phyloP scores from a whole-genome alignment of 495 filamentous ascomycete genomes.

The Aspergillus leporis region DNA sequence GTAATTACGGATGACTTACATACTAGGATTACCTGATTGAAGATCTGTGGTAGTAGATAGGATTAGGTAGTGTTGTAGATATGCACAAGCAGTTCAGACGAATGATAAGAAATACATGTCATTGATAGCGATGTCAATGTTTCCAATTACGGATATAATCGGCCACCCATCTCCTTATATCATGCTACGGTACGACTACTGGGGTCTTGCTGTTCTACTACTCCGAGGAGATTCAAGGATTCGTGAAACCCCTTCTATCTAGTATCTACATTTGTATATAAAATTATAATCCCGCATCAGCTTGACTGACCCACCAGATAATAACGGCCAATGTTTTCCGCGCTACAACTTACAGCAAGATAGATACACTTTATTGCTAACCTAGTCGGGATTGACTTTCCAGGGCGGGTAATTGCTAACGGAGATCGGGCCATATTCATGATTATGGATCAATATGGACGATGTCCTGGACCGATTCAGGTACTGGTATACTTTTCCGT shows the following conservation, averaged over 20 bases:
- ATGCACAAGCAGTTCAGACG: no score
- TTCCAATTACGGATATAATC: no score
- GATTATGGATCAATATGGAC: not conserved
- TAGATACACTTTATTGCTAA: not conserved
- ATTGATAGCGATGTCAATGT: no score
- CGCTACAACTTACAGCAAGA: not conserved
- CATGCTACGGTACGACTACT: not conserved
- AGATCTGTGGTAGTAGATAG: no score
- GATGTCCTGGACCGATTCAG: not conserved
- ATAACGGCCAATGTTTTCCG: not conserved
- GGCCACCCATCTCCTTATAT: not conserved
- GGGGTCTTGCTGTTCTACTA: not conserved
- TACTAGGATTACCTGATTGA: not conserved
- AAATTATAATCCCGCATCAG: not conserved
- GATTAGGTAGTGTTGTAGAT: no score
- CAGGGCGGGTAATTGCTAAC: not conserved
- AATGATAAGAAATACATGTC: no score
- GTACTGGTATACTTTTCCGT: not conserved
- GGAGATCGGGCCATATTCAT: not conserved
- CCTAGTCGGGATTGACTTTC: constrained; percentile 1
- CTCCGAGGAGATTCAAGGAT: not conserved
- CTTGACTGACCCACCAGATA: not conserved
- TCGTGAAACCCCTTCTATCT: not conserved
- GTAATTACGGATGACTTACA: constrained; percentile 1
- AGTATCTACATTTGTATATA: no score